These are phyloP conservation scores for Phytophthora rubi DNA, from an alignment of 352 stramenopile species.

Conservation along the genomic window DNA sequence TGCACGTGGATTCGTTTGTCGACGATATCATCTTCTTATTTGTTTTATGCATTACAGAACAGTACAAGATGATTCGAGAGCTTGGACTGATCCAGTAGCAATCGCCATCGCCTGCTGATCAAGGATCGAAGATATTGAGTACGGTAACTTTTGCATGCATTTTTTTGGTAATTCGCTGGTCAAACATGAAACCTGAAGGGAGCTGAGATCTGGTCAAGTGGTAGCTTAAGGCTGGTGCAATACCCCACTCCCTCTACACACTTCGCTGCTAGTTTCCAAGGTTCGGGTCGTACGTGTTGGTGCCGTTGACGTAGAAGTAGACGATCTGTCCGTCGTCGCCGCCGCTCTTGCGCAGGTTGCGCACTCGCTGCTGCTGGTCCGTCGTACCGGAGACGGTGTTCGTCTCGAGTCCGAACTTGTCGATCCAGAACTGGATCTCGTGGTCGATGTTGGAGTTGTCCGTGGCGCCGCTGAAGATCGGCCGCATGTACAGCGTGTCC, in stretches of 20 bases:
- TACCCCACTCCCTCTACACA: too few relatives aligned
- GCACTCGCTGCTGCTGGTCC: neutral
- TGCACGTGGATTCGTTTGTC: neutral
- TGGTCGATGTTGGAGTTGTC: conserved; percentile 52
- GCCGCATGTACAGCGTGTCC: conserved; percentile 56
- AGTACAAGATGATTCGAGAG: conserved; percentile 63
- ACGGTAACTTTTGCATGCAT: neutral
- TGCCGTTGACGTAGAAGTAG: conserved; percentile 45
- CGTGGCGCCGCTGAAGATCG: conserved; percentile 58
- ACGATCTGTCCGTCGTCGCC: conserved; percentile 14
- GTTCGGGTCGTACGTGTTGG: conserved; percentile 32
- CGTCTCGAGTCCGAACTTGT: conserved; percentile 43
- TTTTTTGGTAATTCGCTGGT: neutral
- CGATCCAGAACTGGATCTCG: conserved; percentile 58
- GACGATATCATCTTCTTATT: neutral
- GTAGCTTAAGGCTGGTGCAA: too few relatives aligned
- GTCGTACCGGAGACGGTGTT: neutral
- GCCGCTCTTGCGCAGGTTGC: too few relatives aligned
- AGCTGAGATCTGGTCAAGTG: too few relatives aligned
- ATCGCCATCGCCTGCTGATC: neutral
- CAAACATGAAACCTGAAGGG: neutral
- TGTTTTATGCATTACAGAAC: conserved; percentile 36
- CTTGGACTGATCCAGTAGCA: conserved; percentile 53
- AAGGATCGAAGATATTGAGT: neutral
- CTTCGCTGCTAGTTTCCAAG: neutral